Percentiles rank a stretch among this genome's conserved stretches.
Conservation (phyloP, 106 monocot genomes). For the Platanthera zijinensis region DNA sequence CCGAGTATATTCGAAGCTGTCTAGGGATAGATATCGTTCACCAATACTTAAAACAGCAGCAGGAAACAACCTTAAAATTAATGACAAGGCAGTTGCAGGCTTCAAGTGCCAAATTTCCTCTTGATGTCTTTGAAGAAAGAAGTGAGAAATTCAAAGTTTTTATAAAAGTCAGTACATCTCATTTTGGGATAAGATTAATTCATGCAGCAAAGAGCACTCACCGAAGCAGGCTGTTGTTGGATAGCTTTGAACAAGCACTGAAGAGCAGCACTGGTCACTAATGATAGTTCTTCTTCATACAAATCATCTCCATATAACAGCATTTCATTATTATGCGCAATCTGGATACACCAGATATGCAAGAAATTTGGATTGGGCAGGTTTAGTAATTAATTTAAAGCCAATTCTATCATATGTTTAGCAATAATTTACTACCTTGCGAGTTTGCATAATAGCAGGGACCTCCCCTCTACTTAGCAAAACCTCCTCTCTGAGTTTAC, state of each 20-base stretch:
- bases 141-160: background rate
- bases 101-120: conserved; percentile 30
- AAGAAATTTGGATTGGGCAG: background rate
- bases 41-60: background rate
- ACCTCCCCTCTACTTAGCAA: too few relatives aligned
- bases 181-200: background rate
- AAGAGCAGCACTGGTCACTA: conserved; percentile 8
- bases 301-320: conserved; percentile 25
- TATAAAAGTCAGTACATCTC: background rate
- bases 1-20: background rate
- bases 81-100: conserved; percentile 23
- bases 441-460: too few relatives aligned
- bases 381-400: background rate
- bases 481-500: too few relatives aligned
- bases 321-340: conserved; percentile 17
- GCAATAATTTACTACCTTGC: too few relatives aligned
- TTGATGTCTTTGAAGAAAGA: conserved; percentile 8
- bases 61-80: conserved; percentile 15
- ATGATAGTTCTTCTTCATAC: conserved; percentile 15
- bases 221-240: conserved; percentile 15
- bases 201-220: conserved; percentile 5
- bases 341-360: conserved; percentile 1
- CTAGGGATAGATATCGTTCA: background rate
- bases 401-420: background rate
- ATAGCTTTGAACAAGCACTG: conserved; percentile 14